These are phyloP conservation scores for Myxozyma vanderwaltii DNA, from an alignment of 805 yeast genomes.

Conservation along the genomic window DNA sequence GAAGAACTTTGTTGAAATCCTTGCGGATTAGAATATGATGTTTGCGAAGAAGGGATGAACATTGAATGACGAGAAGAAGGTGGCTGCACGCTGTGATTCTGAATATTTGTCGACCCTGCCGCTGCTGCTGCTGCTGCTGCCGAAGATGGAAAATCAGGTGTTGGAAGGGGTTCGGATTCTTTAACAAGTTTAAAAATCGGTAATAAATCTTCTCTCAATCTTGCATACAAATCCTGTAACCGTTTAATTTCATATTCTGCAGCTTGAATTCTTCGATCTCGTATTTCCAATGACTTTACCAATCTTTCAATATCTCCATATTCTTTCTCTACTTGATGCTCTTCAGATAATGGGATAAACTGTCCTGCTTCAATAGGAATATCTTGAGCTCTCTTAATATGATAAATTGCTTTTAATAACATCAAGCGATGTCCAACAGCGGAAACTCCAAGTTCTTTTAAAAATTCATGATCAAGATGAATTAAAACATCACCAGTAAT, in stretches of 20 bases:
- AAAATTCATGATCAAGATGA: constrained; percentile 66
- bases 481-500: constrained; percentile 75
- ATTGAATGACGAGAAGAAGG: constrained; percentile 31
- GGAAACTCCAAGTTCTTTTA: constrained; percentile 68
- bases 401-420: constrained; percentile 62
- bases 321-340: constrained; percentile 36
- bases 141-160: constrained; percentile 40
- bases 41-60: constrained; percentile 29
- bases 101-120: background rate
- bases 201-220: constrained; percentile 63
- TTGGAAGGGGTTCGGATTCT: constrained; percentile 47
- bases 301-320: constrained; percentile 34
- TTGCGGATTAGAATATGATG: constrained; percentile 7
- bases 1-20: background rate
- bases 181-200: constrained; percentile 65
- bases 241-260: constrained; percentile 45
- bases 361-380: constrained; percentile 36
- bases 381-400: constrained; percentile 46
- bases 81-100: constrained; percentile 5
- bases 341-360: constrained; percentile 31
- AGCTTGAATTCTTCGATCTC: constrained; percentile 41
- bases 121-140: constrained; percentile 22
- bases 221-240: constrained; percentile 47
- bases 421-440: constrained; percentile 58
- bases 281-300: constrained; percentile 20